phyloP scores from a whole-genome alignment of 192 early-diverging fungal genomes.

The Dissophora ornata region DNA sequence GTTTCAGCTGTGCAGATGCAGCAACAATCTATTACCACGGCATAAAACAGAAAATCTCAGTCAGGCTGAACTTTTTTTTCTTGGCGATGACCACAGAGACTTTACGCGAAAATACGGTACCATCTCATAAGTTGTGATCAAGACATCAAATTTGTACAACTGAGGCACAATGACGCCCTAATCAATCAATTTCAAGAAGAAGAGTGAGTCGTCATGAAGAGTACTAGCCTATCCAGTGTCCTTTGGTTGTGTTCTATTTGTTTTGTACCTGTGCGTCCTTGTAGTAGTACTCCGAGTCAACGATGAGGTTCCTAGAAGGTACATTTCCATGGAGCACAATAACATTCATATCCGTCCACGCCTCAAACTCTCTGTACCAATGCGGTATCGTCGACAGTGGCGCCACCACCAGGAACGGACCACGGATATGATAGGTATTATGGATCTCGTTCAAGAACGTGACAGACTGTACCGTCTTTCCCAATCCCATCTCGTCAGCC shows the following conservation, averaged over 20 bases:
- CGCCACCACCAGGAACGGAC: slow-evolving; percentile 78
- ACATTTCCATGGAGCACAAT: slow-evolving; percentile 71
- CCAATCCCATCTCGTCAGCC: slow-evolving; percentile 95
- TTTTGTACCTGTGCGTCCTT: slow-evolving; percentile 46
- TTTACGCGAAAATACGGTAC: slow-evolving; percentile 9
- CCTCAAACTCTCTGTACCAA: slow-evolving; percentile 71
- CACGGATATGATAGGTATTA: slow-evolving; percentile 66
- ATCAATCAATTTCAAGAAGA: background rate
- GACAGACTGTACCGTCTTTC: slow-evolving; percentile 85
- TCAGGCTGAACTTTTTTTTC: no score
- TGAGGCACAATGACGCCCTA: slow-evolving; percentile 59
- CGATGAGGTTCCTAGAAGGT: slow-evolving; percentile 74
- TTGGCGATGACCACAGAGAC: no score
- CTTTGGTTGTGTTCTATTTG: no score
- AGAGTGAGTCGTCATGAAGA: no score
- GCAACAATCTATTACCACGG: slow-evolving; percentile 68
- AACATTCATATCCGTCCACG: slow-evolving; percentile 54
- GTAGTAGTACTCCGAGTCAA: slow-evolving; percentile 79
- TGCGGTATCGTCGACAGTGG: slow-evolving; percentile 66
- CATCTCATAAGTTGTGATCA: slow-evolving; percentile 70
- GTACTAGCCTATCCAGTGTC: no score
- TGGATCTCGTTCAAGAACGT: slow-evolving; percentile 80
- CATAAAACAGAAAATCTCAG: slow-evolving; percentile 37
- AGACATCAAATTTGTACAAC: slow-evolving; percentile 68
- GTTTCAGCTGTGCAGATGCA: slow-evolving; percentile 71